These are phyloP conservation scores for Oryza australiensis DNA, from an alignment of 176 grass and related monocot genomes.

Conservation along the genomic window DNA sequence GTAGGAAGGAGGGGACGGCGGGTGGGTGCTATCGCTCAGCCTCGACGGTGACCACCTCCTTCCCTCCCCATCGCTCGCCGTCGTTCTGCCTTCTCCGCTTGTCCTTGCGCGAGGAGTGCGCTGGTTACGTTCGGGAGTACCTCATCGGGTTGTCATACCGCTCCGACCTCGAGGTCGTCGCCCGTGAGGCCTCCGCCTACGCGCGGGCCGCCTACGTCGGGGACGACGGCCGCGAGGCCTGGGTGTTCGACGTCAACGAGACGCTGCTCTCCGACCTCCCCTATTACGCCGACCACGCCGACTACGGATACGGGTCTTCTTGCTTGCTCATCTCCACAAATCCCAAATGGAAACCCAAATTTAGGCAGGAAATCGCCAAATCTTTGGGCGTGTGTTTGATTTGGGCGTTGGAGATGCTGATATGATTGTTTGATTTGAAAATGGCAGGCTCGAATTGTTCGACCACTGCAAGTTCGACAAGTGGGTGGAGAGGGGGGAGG, in stretches of 20 bases:
- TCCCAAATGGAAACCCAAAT: not conserved
- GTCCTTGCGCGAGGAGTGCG: conserved; percentile 40
- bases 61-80: no score
- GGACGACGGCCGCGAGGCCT: conserved; percentile 37
- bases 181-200: conserved; percentile 58
- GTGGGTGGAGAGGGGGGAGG: conserved; percentile 72
- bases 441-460: conserved; percentile 53
- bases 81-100: no score
- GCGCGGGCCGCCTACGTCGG: conserved; percentile 14
- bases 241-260: conserved; percentile 91
- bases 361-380: not conserved
- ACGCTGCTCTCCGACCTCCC: conserved; percentile 79
- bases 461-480: conserved; percentile 54
- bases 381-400: not conserved
- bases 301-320: conserved; percentile 59
- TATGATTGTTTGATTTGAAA: not conserved
- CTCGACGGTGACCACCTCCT: no score
- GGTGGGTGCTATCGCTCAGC: no score
- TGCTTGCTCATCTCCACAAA: no score
- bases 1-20: no score
- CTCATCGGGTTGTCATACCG: conserved; percentile 58
- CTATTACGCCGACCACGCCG: conserved; percentile 64
- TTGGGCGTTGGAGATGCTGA: not conserved
- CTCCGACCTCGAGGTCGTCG: conserved; percentile 60
- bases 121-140: conserved; percentile 53